Conservation (phyloP, 1,139 yeast species). For the Blastobotrys apis region DNA sequence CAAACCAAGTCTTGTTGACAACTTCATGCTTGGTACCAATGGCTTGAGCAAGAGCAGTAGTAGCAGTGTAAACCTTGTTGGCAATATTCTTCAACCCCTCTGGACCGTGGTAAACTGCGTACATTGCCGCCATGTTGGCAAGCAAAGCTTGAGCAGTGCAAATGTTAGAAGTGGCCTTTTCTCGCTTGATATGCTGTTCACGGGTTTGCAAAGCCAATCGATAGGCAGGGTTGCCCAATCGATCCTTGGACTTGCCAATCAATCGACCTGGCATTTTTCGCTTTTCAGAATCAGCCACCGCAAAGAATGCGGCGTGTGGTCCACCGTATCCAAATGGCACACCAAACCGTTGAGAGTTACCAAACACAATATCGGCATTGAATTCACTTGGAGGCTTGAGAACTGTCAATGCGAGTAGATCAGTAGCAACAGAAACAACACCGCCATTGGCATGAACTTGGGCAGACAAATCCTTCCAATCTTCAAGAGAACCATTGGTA, state of each 20-base stretch:
- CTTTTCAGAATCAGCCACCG: slow-evolving; percentile 71
- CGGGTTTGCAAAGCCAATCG: slow-evolving; percentile 95
- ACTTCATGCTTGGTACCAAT: slow-evolving; percentile 40
- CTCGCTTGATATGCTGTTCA: slow-evolving; percentile 96
- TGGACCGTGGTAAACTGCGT: slow-evolving; percentile 96
- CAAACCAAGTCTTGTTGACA: slow-evolving; percentile 69
- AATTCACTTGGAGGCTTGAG: slow-evolving; percentile 78
- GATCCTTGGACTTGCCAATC: slow-evolving; percentile 88
- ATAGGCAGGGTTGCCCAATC: slow-evolving; percentile 82
- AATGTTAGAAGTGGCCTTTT: slow-evolving; percentile 94
- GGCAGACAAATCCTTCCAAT: slow-evolving; percentile 55
- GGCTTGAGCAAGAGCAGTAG: slow-evolving; percentile 63
- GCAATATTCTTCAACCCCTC: slow-evolving; percentile 83
- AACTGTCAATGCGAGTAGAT: slow-evolving; percentile 79
- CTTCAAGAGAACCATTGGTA: slow-evolving; percentile 69
- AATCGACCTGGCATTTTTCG: slow-evolving; percentile 96
- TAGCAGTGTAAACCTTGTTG: slow-evolving; percentile 66
- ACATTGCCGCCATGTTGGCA: slow-evolving; percentile 94
- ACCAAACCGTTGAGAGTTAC: slow-evolving; percentile 93
- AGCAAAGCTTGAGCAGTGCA: slow-evolving; percentile 96
- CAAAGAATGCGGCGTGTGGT: slow-evolving; percentile 97
- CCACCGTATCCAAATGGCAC: slow-evolving; percentile 98
- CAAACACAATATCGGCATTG: slow-evolving; percentile 91
- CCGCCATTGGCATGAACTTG: slow-evolving; percentile 69
- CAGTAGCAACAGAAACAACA: slow-evolving; percentile 80